Conservation (phyloP, 2,329 filamentous ascomycete species). For the Penicillium brevicompactum region DNA sequence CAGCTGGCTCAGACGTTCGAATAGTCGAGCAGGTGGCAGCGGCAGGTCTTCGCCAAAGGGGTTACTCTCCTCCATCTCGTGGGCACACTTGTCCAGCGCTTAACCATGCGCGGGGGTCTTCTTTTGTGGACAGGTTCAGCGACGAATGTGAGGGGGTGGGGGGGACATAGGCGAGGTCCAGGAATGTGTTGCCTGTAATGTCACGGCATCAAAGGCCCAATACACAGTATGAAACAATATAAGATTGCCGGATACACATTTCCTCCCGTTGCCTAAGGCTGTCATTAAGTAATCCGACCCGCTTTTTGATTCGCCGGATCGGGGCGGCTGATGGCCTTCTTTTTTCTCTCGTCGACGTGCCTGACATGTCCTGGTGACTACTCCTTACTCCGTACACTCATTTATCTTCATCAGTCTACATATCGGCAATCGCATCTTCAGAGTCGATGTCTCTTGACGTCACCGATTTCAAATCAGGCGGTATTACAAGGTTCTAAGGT, state of each 20-base stretch:
- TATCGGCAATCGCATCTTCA: too few species aligned
- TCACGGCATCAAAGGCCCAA: not conserved
- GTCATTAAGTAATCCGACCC: not conserved
- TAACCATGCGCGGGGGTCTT: constrained; percentile 23
- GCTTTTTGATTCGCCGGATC: not conserved
- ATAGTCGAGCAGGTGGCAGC: constrained; percentile 66
- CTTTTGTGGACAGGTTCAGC: not conserved
- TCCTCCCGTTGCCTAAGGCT: constrained; percentile 1
- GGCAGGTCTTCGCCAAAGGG: constrained; percentile 51
- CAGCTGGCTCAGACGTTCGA: constrained; percentile 72
- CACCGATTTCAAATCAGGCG: too few species aligned
- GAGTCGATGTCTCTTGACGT: too few species aligned
- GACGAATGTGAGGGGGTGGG: constrained; percentile 1
- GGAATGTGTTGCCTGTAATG: not conserved
- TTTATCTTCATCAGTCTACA: too few species aligned
- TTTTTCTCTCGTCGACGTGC: too few species aligned
- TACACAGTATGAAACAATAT: constrained; percentile 2
- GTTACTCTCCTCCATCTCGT: constrained; percentile 37
- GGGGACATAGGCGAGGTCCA: constrained; percentile 26
- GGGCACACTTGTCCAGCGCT: not conserved
- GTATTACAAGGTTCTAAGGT: too few species aligned
- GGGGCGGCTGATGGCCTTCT: not conserved
- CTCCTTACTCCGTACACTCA: too few species aligned
- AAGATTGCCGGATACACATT: not conserved
- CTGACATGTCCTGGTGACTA: too few species aligned